Base-by-base conservation (phyloP, 1,139 yeast species). In the Blastobotrys capitulatus region DNA sequence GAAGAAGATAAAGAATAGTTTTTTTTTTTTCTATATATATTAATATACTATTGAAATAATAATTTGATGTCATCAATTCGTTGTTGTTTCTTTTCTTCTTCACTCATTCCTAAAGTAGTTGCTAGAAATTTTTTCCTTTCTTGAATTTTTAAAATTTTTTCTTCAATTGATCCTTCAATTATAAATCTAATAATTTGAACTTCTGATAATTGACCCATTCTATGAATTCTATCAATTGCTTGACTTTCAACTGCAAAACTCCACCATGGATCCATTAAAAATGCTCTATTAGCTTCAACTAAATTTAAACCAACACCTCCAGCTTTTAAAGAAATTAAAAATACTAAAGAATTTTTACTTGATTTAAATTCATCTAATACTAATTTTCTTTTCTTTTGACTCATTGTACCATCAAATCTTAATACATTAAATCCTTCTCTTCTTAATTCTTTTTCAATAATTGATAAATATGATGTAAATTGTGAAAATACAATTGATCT, bases 221-320 rank as follows among this genome's bases (percentile, higher is more conserved):
- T 76, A 63, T 92, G 97, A 26, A 92, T 78, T 60, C 97, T 78
- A 67, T 92, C 97, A 57, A 92, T 88, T 0, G 97, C 97, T 66
- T 92, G 97, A 41, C 87, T 88, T 62, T 92, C 97, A 39, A 87
- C 81, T 50, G 96, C 88, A 41, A 88, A 95, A 25, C 94, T 86
- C 97, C 97, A 92, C 95, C 96, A 92, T 0, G 97, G 97, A 61
- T 92, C 97, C 90, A 92, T 86, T 79, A 92, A 76, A 60, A 83
- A 89, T 8, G 95, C 97, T 41, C 80, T 76, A 0, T 87, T 83
- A 0, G 97, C 96, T 43, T 83, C 80, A 0, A 96, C 90, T 53
- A 92, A 71, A 62, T 92, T 92, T 55, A 92, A 73, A 0, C 98
- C 98, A 8, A 90, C 96, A 4, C 97, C 97, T 16, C 98, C 97